Evolutionary conservation across 352 stramenopile genomes (phyloP), one percentile per base, ranked within the genome.

Genomic region (Phytophthora cryptogea): DNA sequence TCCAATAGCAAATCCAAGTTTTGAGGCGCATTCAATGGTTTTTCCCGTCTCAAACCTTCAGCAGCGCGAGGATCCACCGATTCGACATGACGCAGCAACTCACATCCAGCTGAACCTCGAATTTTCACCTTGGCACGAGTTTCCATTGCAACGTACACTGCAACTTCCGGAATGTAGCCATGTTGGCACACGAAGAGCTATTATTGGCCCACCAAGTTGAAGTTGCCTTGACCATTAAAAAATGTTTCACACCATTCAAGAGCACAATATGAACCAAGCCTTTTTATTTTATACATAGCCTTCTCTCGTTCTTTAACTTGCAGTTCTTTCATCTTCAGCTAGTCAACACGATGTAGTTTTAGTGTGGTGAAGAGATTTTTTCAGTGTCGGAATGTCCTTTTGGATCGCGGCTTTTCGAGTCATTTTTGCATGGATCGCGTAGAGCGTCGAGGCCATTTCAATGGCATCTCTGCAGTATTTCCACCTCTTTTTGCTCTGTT

Each of bases 11-110:
- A 44, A 30, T 80, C 68, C 23, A 85, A 59, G 43, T 87, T 72
- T 13, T 68, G 63, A 14, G 54, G 20, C 0, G 45, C 28, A 30
- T 48, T 42, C 0, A 26, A 16, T 3, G 47, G 13, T 5, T 66
- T 43, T 23, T 81, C 54, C 5, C 65, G 69, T 40, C 85, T 59
- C 31, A 83, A 49, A 1, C 80, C 83, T 59, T 92, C 80, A 0
- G 81, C 81, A 0, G 74, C 70, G 10, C 80, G 71, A 33, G 80
- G 83, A 27, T 92, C 80, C 20, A 90, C 80, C 0, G 71, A 72
- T 30, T 75, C 60, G 8, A 89, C 48, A 40, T 70, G 31, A 11
- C 60, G 54, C 16, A 92, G 59, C 23, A 92, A 58, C 16, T 72
- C 59, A 23, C 64, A 86, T 13, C 83, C 83, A 43, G 41, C 54